phyloP scores from a whole-genome alignment of 2,329 filamentous ascomycete species.

The Aspergillus versicolor region DNA sequence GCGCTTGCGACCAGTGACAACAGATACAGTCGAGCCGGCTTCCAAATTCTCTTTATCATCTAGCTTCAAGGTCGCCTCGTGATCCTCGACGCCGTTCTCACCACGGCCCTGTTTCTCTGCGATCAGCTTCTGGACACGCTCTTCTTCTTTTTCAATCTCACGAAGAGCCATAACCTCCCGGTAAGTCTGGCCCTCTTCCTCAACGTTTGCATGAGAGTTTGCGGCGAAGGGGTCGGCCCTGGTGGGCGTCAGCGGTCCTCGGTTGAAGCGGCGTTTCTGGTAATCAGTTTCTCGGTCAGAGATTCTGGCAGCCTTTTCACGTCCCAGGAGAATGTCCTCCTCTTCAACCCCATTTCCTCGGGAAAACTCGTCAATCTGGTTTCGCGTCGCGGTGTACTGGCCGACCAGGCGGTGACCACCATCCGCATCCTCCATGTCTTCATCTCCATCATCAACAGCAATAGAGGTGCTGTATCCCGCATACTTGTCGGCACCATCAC shows the following conservation, averaged over 20 bases:
- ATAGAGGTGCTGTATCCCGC: slow-evolving; percentile 90
- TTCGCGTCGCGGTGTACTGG: slow-evolving; percentile 90
- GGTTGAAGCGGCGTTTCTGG: slow-evolving; percentile 91
- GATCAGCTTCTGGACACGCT: slow-evolving; percentile 77
- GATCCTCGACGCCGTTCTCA: slow-evolving; percentile 61
- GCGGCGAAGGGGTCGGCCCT: slow-evolving; percentile 82
- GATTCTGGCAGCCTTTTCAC: slow-evolving; percentile 88
- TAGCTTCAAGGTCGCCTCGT: slow-evolving; percentile 72
- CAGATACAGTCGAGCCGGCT: slow-evolving; percentile 64
- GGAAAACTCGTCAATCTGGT: slow-evolving; percentile 93
- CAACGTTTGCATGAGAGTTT: slow-evolving; percentile 66
- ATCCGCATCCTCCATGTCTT: slow-evolving; percentile 74
- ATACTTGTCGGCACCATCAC: slow-evolving; percentile 74
- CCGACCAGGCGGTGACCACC: slow-evolving; percentile 78
- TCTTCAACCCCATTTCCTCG: slow-evolving; percentile 83
- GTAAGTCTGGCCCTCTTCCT: slow-evolving; percentile 76
- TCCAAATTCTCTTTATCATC: slow-evolving; percentile 73
- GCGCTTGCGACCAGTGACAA: slow-evolving; percentile 68
- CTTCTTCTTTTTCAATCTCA: slow-evolving; percentile 91
- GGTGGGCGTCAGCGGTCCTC: slow-evolving; percentile 74
- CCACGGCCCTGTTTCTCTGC: slow-evolving; percentile 68
- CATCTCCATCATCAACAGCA: slow-evolving; percentile 73
- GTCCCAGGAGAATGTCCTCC: slow-evolving; percentile 80
- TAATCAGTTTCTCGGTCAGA: slow-evolving; percentile 94
- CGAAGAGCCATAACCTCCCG: slow-evolving; percentile 86